Conservation (phyloP, 148 eudicot genomes). For the Rhododendron williamsianum region DNA sequence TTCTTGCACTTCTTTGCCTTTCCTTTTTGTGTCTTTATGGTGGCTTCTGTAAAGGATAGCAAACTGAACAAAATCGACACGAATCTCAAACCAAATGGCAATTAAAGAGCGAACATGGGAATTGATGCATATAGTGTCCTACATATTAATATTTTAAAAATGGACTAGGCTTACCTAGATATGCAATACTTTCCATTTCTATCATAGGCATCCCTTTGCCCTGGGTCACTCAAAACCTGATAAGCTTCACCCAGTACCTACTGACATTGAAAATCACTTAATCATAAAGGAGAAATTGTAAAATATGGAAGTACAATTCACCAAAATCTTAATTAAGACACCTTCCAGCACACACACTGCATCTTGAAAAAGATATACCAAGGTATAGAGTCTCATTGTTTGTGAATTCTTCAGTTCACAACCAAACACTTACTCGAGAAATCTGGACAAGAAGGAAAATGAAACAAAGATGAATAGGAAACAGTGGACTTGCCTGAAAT, state of each 20-base stretch:
- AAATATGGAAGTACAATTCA: neutral
- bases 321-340: neutral
- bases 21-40: neutral
- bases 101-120: neutral
- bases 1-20: neutral
- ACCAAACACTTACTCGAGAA: neutral
- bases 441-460: neutral
- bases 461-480: neutral
- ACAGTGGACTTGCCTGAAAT: conserved; percentile 66
- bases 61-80: neutral
- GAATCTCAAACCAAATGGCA: neutral
- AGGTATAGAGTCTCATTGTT: neutral
- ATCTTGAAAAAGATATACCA: too few species aligned
- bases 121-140: neutral
- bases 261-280: neutral
- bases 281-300: neutral
- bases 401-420: neutral
- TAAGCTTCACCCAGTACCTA: conserved; percentile 93
- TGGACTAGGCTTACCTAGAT: conserved; percentile 46
- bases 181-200: conserved; percentile 72
- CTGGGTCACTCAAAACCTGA: conserved; percentile 84
- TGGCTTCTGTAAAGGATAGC: neutral
- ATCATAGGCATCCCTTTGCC: conserved; percentile 78
- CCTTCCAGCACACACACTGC: neutral
- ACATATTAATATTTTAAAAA: neutral